Conservation (phyloP, 495 filamentous ascomycete genomes). For the Opeltia flavorubescens region DNA sequence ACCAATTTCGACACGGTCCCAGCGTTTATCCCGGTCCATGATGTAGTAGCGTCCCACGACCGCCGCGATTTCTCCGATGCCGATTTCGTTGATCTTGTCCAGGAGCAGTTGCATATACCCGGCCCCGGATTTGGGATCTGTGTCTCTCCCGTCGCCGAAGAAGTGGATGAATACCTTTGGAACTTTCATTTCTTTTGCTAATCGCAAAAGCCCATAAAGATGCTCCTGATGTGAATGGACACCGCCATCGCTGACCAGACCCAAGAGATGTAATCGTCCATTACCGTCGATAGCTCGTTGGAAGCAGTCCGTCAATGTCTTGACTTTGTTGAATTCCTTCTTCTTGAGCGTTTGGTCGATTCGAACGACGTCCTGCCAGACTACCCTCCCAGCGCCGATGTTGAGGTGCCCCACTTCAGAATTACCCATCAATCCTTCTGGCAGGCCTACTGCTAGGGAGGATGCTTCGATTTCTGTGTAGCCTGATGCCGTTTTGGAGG, state of each 20-base stretch:
- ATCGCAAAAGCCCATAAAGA: conserved; percentile 68
- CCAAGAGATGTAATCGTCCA: conserved; percentile 81
- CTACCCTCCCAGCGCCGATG: conserved; percentile 92
- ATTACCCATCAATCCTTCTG: conserved; percentile 97
- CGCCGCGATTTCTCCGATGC: conserved; percentile 77
- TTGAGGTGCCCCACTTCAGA: conserved; percentile 97
- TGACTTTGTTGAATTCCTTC: conserved; percentile 60
- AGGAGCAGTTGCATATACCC: conserved; percentile 79
- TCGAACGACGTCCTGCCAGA: conserved; percentile 98
- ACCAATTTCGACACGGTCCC: conserved; percentile 85
- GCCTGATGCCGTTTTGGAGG: conserved; percentile 55
- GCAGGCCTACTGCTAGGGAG: conserved; percentile 86
- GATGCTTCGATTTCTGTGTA: conserved; percentile 88
- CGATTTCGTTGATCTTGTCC: conserved; percentile 65
- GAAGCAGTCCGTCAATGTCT: conserved; percentile 64
- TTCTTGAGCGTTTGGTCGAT: conserved; percentile 95
- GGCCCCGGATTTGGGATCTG: conserved; percentile 81
- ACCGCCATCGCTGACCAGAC: conserved; percentile 86
- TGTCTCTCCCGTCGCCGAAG: conserved; percentile 95
- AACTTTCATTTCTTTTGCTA: conserved; percentile 76
- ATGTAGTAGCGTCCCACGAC: conserved; percentile 93
- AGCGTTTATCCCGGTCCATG: conserved; percentile 99
- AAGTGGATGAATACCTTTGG: conserved; percentile 96
- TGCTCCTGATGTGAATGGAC: conserved; percentile 94
- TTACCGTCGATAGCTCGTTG: conserved; percentile 72